These are phyloP conservation scores for Sordariomycetes sp. DNA, from an alignment of 2,329 filamentous ascomycete species.

Conservation along the genomic window DNA sequence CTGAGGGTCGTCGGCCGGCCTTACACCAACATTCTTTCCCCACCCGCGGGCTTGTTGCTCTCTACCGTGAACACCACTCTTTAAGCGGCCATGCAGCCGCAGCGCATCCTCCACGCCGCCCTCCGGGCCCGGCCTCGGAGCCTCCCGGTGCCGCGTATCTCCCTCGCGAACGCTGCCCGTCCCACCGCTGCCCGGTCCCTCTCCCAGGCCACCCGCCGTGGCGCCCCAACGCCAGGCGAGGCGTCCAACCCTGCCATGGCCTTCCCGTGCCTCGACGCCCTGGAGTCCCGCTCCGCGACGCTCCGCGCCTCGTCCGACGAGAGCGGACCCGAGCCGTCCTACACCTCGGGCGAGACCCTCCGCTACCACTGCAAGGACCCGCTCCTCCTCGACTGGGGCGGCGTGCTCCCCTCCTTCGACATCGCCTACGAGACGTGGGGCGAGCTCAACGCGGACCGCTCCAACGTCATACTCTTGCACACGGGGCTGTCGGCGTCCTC, in stretches of 20 bases:
- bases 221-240: constrained; percentile 2
- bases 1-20: background rate
- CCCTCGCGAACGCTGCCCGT: background rate
- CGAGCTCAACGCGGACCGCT: constrained; percentile 60
- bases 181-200: background rate
- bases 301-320: constrained; percentile 42
- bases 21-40: background rate
- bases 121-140: background rate
- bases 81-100: background rate
- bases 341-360: constrained; percentile 78
- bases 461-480: constrained; percentile 83
- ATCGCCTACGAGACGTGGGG: constrained; percentile 95
- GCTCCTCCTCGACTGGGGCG: constrained; percentile 86
- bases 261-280: constrained; percentile 79
- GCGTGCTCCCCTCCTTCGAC: constrained; percentile 75
- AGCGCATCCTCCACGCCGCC: background rate
- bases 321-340: constrained; percentile 82
- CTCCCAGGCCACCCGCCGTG: constrained; percentile 1
- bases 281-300: constrained; percentile 64
- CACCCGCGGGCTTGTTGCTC: background rate
- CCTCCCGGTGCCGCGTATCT: constrained; percentile 2
- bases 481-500: constrained; percentile 95
- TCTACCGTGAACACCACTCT: background rate
- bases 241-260: constrained; percentile 75
- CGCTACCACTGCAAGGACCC: constrained; percentile 62